phyloP scores from a whole-genome alignment of 805 yeast species.

The Sporopachydermia lactativora region DNA sequence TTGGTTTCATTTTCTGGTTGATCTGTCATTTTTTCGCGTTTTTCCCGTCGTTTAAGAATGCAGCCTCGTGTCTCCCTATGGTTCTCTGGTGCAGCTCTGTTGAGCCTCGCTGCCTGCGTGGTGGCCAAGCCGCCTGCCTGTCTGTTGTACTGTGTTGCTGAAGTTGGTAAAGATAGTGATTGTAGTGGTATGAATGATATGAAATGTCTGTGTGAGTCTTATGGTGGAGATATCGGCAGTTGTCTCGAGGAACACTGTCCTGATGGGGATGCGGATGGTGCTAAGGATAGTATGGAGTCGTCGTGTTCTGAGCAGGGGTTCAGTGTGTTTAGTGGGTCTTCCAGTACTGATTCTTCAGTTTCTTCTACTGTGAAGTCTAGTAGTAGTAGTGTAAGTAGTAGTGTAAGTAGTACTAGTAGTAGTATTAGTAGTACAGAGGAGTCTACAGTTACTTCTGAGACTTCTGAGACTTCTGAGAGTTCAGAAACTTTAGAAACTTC shows the following conservation, averaged over 20 bases:
- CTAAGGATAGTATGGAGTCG: conserved; percentile 40
- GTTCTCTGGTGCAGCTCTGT: no score
- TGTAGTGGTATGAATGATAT: conserved; percentile 53
- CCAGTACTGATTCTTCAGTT: neutral
- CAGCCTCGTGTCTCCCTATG: no score
- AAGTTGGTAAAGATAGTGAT: conserved; percentile 38
- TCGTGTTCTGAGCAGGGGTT: conserved; percentile 23
- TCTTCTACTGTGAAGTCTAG: neutral
- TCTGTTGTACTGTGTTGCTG: conserved; percentile 74
- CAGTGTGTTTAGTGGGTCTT: neutral
- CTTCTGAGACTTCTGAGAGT: neutral
- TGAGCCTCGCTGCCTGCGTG: conserved; percentile 26
- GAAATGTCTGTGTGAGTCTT: conserved; percentile 33
- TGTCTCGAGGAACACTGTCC: conserved; percentile 68
- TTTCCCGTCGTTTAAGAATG: no score
- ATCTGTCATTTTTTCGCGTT: no score
- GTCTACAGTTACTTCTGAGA: neutral
- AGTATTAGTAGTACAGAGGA: neutral
- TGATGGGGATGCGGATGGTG: conserved; percentile 39
- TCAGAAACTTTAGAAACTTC: neutral
- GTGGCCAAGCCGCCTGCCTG: conserved; percentile 85
- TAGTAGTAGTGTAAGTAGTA: neutral
- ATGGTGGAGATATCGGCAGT: conserved; percentile 22
- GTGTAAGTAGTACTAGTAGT: neutral
- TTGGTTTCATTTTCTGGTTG: no score